Conservation (phyloP, 73 alveolate genomes). For the Tetrahymena borealis region DNA sequence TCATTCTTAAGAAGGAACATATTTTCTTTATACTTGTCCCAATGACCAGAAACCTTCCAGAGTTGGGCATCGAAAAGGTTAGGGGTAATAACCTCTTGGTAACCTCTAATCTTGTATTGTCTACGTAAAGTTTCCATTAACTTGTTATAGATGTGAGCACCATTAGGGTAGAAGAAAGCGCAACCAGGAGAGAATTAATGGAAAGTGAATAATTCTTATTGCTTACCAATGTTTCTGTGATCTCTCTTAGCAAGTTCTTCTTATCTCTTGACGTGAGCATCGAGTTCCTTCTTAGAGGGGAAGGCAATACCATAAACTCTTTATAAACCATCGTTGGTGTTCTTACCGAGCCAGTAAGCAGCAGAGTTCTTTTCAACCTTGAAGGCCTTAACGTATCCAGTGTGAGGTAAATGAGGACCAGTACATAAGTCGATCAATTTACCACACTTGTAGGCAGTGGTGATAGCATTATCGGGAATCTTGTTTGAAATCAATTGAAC, state of each 20-base stretch:
- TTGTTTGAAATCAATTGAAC: conserved; percentile 89
- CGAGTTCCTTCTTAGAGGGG: conserved; percentile 93
- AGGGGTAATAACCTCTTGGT: conserved; percentile 96
- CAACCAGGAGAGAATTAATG: conserved; percentile 98
- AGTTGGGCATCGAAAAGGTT: conserved; percentile 90
- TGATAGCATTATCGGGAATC: conserved; percentile 91
- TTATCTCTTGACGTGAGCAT: conserved; percentile 85
- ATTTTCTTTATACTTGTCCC: conserved; percentile 97
- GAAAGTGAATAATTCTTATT: conserved; percentile 89
- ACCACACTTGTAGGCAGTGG: conserved; percentile 99
- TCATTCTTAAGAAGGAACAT: conserved; percentile 94
- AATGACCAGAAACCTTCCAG: conserved; percentile 99
- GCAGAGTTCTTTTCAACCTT: conserved; percentile 95
- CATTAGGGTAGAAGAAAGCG: conserved; percentile 94
- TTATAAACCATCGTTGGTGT: conserved; percentile 93
- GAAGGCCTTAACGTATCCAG: conserved; percentile 95
- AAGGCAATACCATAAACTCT: conserved; percentile 99
- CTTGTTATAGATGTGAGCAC: conserved; percentile 91
- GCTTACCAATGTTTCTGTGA: conserved; percentile 98
- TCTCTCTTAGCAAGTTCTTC: conserved; percentile 99
- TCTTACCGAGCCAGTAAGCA: conserved; percentile 98
- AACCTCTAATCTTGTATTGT: conserved; percentile 95
- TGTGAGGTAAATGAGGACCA: conserved; percentile 99
- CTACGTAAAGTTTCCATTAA: conserved; percentile 88
- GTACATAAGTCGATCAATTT: conserved; percentile 97